Evolutionary conservation across 2,329 filamentous ascomycete genomes (phyloP).

Genomic region (Fusarium sp.): DNA sequence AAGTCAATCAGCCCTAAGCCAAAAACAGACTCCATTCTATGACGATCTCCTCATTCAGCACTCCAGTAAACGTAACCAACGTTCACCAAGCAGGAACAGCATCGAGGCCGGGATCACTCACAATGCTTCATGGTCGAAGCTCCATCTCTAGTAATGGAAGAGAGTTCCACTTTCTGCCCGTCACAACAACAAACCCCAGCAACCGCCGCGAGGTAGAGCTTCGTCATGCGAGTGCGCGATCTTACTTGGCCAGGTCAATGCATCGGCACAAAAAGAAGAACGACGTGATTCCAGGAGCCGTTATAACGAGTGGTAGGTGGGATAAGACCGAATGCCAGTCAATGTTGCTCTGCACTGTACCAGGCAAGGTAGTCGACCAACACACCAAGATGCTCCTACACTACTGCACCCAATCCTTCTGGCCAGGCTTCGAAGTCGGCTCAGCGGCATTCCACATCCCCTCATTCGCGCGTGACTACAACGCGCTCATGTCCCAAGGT

Average conservation of each 20-base stretch:
- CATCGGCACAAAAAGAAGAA: neutral
- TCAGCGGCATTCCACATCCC: conserved; percentile 11
- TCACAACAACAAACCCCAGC: neutral
- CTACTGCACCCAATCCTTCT: conserved; percentile 17
- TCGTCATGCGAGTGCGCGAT: conserved; percentile 8
- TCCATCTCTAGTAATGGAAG: fast-evolving
- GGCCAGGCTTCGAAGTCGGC: conserved; percentile 10
- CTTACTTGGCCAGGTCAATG: conserved; percentile 4
- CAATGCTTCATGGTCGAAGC: fast-evolving
- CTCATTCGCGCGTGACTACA: conserved; percentile 4
- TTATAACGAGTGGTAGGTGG: neutral
- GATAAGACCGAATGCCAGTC: neutral
- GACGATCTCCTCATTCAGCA: neutral
- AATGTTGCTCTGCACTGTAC: neutral
- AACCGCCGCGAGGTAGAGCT: conserved; percentile 15
- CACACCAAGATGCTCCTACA: conserved; percentile 14
- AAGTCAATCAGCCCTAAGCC: neutral
- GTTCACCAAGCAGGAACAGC: neutral
- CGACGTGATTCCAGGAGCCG: fast-evolving
- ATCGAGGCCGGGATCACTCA: fast-evolving
- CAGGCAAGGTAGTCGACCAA: neutral
- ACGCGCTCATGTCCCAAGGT: conserved; percentile 5
- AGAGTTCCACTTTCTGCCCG: neutral
- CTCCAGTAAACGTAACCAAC: neutral
- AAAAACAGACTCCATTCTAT: neutral